phyloP scores from a whole-genome alignment of 2,329 filamentous ascomycete species.

The Xenosphaeropsis pyriputrescens region DNA sequence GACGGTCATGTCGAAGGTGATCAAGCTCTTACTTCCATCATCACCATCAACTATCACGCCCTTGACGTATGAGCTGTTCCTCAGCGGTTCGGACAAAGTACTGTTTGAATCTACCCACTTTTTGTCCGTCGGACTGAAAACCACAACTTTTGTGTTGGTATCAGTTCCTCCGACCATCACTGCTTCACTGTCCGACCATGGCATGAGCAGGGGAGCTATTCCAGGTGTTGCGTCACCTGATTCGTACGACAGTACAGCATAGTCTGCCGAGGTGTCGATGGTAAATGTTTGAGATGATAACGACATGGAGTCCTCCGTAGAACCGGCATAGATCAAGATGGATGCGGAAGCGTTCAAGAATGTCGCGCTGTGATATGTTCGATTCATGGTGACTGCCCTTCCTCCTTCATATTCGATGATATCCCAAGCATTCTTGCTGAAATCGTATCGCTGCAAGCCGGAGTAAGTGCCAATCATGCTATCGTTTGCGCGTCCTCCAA shows the following conservation, averaged over 20 bases:
- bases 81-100: slow-evolving; percentile 43
- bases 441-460: slow-evolving; percentile 60
- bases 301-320: slow-evolving; percentile 38
- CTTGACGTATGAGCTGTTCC: slow-evolving; percentile 42
- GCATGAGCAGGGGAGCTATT: slow-evolving; percentile 55
- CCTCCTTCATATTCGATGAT: slow-evolving; percentile 27
- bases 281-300: slow-evolving; percentile 64
- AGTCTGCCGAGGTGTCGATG: slow-evolving; percentile 51
- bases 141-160: slow-evolving; percentile 53
- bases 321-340: slow-evolving; percentile 72
- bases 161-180: slow-evolving; percentile 61
- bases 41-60: slow-evolving; percentile 53
- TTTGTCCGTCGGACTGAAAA: slow-evolving; percentile 42
- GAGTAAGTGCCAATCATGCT: slow-evolving; percentile 40
- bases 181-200: slow-evolving; percentile 57
- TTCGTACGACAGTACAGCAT: slow-evolving; percentile 41
- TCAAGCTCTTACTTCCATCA: slow-evolving; percentile 65
- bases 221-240: slow-evolving; percentile 43
- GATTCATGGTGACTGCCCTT: slow-evolving; percentile 32
- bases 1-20: slow-evolving; percentile 60
- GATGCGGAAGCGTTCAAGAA: slow-evolving; percentile 58
- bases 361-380: slow-evolving; percentile 58
- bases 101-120: slow-evolving; percentile 57
- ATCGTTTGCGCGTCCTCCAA: slow-evolving; percentile 52
- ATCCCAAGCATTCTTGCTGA: slow-evolving; percentile 41